Base-by-base conservation (phyloP, 768 basidiomycete genomes). In the Suillus variegatus region DNA sequence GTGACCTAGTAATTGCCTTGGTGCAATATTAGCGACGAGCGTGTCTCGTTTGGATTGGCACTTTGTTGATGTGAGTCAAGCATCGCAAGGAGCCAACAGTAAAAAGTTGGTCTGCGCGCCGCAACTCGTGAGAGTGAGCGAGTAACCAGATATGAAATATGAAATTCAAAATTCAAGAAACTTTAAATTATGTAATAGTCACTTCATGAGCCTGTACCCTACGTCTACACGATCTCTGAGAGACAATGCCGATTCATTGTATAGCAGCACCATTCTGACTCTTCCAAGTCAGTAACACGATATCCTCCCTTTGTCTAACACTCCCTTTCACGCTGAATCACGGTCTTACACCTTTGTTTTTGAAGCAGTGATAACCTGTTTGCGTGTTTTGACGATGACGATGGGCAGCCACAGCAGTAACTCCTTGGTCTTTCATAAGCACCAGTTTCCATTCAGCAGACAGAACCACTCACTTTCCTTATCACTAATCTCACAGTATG, bases 271-370 rank as follows among this genome's bases (percentile, higher is more conserved):
- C n/a, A 6, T 41, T 2, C 1, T 10, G 7, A 2, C 41, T 25
- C 41, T 41, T 58, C 0, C 22, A 6, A 25, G 13, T 25, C 38
- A 16, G 36, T 57, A 40, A 25, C 38, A 40, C 16, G 22, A 28
- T 43, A 28, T 28, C 3, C 6, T 41, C 28, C 25, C 41, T 60
- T 60, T 60, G 25, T 60, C 41, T 60, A 18, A 44, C n/a, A 20
- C 25, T 60, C 55, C 13, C 58, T 60, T 60, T 60, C 58, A 60
- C 16, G 10, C 58, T 10, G 18, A 60, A 41, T 60, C 18, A 32
- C 13, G 40, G 41, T 32, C 16, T 12, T 28, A 22, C 58, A 43
- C 28, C 58, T 60, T 60, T 60, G 58, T 60, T 60, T 46, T 12
- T 28, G 16, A 28, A 18, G 18, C 12, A 58, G 22, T 9, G 6